Percentiles rank a stretch among this genome's conserved stretches.
phyloP scores from a whole-genome alignment of 2,329 filamentous ascomycete species.

The Zymoseptoria ardabiliae region DNA sequence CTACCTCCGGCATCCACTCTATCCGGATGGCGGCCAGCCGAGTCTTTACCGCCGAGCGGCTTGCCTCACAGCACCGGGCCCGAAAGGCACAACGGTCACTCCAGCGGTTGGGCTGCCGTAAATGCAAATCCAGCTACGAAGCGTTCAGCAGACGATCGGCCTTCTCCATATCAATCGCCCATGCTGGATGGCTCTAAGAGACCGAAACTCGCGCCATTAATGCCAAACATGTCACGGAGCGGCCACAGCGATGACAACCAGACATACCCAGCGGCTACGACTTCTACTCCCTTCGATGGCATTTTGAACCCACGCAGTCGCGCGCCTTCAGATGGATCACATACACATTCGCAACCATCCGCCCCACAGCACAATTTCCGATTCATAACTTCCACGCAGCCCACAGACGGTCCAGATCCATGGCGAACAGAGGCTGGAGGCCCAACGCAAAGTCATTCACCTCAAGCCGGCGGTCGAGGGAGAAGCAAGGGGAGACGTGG shows the following conservation, averaged over 20 bases:
- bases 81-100: slow-evolving; percentile 8
- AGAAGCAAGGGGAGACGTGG: slow-evolving; percentile 28
- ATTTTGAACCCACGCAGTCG: slow-evolving; percentile 24
- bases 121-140: slow-evolving; percentile 38
- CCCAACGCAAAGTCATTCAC: background rate
- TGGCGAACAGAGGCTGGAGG: slow-evolving; percentile 22
- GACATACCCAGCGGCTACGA: slow-evolving; percentile 8
- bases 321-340: slow-evolving; percentile 26
- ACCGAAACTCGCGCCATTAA: slow-evolving; percentile 35
- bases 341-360: slow-evolving; percentile 20
- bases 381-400: slow-evolving; percentile 28
- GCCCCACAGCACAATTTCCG: slow-evolving; percentile 21
- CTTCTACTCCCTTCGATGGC: slow-evolving; percentile 7
- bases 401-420: slow-evolving; percentile 23
- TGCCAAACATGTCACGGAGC: slow-evolving; percentile 30
- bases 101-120: slow-evolving; percentile 38
- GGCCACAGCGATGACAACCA: slow-evolving; percentile 25
- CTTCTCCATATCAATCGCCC: slow-evolving; percentile 23
- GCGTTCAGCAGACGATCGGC: slow-evolving; percentile 32
- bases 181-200: slow-evolving; percentile 38
- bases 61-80: slow-evolving; percentile 11
- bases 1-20: slow-evolving; percentile 22
- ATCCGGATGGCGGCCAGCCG: slow-evolving; percentile 25
- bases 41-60: slow-evolving; percentile 13
- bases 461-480: slow-evolving; percentile 16